These are phyloP conservation scores for Acorus gramineus DNA, from an alignment of 106 monocot genomes.

Conservation along the genomic window DNA sequence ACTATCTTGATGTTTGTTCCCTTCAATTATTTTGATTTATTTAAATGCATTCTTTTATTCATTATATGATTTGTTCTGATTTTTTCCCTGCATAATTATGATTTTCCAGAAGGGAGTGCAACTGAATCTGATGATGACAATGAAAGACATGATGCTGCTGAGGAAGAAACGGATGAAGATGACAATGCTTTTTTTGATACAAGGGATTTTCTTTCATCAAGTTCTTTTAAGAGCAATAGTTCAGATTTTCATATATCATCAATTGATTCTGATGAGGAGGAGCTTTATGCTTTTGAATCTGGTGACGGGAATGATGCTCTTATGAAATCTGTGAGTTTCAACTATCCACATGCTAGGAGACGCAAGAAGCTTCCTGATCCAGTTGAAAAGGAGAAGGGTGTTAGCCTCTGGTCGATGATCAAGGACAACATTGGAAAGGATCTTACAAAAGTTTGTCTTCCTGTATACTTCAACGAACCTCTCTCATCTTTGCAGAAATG, in stretches of 20 bases:
- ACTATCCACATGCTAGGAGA: constrained; percentile 41
- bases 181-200: no score
- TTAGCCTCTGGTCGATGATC: constrained; percentile 97
- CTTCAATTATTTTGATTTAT: neutral
- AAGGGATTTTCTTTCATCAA: neutral
- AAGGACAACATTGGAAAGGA: constrained; percentile 99
- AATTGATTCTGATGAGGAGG: constrained; percentile 68
- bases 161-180: no score
- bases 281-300: constrained; percentile 37
- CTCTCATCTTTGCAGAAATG: constrained; percentile 94
- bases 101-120: neutral
- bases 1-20: no score
- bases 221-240: no score
- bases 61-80: neutral
- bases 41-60: neutral
- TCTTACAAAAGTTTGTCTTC: constrained; percentile 96
- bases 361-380: constrained; percentile 91
- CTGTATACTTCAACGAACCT: constrained; percentile 97
- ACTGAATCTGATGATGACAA: no score
- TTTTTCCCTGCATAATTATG: constrained; percentile 2
- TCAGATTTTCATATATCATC: no score
- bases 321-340: constrained; percentile 2
- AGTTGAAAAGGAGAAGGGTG: constrained; percentile 89
- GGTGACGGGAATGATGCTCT: constrained; percentile 37
- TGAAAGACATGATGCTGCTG: no score